Evolutionary conservation across 2,329 filamentous ascomycete genomes (phyloP).

Genomic region (Leptoxyphium fumago): DNA sequence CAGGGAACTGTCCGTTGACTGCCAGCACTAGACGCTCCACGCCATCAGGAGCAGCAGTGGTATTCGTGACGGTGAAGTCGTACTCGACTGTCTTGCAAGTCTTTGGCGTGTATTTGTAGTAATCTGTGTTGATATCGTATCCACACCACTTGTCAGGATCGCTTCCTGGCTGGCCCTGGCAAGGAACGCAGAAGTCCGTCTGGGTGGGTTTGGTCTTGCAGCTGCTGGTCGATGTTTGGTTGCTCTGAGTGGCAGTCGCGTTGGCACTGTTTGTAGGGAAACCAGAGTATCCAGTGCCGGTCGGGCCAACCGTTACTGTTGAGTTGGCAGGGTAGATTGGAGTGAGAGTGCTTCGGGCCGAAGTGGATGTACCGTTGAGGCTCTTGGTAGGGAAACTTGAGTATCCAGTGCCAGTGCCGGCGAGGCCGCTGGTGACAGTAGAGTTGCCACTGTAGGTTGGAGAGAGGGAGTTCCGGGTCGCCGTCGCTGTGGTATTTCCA

Average conservation of each 20-base stretch:
- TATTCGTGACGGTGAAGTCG: slow-evolving; percentile 28
- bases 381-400: background rate
- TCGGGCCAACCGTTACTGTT: background rate
- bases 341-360: slow-evolving; percentile 1
- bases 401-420: background rate
- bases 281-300: background rate
- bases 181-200: slow-evolving; percentile 11
- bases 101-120: slow-evolving; percentile 23
- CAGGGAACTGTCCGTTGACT: slow-evolving; percentile 34
- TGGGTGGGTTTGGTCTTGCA: slow-evolving; percentile 1
- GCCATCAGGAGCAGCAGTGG: slow-evolving; percentile 32
- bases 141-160: slow-evolving; percentile 18
- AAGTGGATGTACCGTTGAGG: background rate
- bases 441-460: background rate
- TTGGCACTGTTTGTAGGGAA: slow-evolving; percentile 1
- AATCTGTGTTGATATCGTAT: slow-evolving; percentile 21
- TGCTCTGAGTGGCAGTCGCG: background rate
- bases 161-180: slow-evolving; percentile 19
- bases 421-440: background rate
- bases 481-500: background rate
- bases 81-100: slow-evolving; percentile 28
- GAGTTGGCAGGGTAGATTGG: background rate
- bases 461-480: background rate
- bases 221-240: background rate
- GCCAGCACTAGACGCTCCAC: slow-evolving; percentile 24